Evolutionary conservation across 1,284 basidiomycete species (phyloP).

Genomic region (Austroboletus novae-zelandiae): DNA sequence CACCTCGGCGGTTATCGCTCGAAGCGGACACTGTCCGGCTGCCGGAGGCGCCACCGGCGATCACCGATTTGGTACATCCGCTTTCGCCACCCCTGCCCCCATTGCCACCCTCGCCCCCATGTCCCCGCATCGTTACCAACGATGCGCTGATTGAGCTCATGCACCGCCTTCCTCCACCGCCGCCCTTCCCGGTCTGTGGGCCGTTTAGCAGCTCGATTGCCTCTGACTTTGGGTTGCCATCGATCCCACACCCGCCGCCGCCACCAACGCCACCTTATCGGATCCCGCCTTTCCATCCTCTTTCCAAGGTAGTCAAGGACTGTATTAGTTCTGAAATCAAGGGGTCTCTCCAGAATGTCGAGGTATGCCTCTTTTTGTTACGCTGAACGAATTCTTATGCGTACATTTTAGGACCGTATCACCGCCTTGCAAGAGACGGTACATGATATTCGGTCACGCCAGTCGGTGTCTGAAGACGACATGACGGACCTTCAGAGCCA

Average conservation of each 20-base stretch:
- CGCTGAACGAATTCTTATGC: neutral
- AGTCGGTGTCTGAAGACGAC: slow-evolving; percentile 30
- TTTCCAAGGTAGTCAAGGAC: slow-evolving; percentile 18
- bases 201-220: slow-evolving; percentile 25
- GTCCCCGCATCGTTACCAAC: slow-evolving; percentile 3
- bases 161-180: slow-evolving; percentile 18
- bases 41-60: slow-evolving; percentile 6
- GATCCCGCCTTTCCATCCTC: slow-evolving; percentile 13
- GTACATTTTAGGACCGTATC: slow-evolving; percentile 23
- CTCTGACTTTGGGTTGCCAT: slow-evolving; percentile 20
- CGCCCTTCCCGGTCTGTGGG: slow-evolving; percentile 15
- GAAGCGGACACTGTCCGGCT: slow-evolving; percentile 11
- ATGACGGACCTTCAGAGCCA: slow-evolving; percentile 44
- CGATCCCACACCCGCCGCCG: slow-evolving; percentile 12
- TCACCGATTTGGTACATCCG: slow-evolving; percentile 1
- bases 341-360: slow-evolving; percentile 21
- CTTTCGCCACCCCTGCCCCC: slow-evolving; percentile 1
- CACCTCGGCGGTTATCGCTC: slow-evolving; percentile 15
- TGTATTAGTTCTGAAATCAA: slow-evolving; percentile 23
- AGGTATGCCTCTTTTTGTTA: slow-evolving; percentile 8
- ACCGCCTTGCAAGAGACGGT: slow-evolving; percentile 20
- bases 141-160: slow-evolving; percentile 16
- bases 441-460: slow-evolving; percentile 22
- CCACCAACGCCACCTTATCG: slow-evolving; percentile 4
- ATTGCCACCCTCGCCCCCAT: slow-evolving; percentile 5